Evolutionary conservation across 202 grass and related monocot species (phyloP).

Genomic region (Setaria viridis): DNA sequence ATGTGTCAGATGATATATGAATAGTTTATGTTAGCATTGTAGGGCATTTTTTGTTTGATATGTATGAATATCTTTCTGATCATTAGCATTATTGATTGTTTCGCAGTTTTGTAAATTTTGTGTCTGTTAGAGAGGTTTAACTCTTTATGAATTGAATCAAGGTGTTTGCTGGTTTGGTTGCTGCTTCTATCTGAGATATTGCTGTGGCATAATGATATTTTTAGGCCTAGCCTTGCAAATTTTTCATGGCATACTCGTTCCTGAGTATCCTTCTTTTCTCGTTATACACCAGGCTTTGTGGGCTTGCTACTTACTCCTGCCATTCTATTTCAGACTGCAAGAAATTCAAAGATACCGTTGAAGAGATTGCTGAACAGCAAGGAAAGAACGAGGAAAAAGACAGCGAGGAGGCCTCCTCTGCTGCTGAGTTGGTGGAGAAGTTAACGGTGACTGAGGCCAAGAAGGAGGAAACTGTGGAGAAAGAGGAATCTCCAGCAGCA

Average conservation of each 20-base stretch:
- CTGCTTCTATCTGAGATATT: neutral
- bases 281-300: neutral
- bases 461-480: conserved; percentile 35
- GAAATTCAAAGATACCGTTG: conserved; percentile 68
- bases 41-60: conserved; percentile 1
- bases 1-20: neutral
- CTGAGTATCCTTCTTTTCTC: neutral
- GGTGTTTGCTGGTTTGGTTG: neutral
- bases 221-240: neutral
- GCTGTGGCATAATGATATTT: neutral
- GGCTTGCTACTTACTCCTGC: neutral
- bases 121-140: neutral
- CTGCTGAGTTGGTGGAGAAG: conserved; percentile 59
- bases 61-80: neutral
- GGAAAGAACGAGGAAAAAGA: conserved; percentile 50
- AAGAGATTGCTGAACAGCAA: conserved; percentile 61
- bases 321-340: conserved; percentile 65
- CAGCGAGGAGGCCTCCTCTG: conserved; percentile 49
- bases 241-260: neutral
- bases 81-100: neutral
- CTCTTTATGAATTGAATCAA: neutral
- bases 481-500: conserved; percentile 42
- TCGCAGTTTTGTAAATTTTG: neutral
- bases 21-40: neutral
- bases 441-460: conserved; percentile 46